Evolutionary conservation across 2,329 filamentous ascomycete genomes (phyloP), one percentile per base, ranked within the genome.

Genomic region (Cytospora piceicola): DNA sequence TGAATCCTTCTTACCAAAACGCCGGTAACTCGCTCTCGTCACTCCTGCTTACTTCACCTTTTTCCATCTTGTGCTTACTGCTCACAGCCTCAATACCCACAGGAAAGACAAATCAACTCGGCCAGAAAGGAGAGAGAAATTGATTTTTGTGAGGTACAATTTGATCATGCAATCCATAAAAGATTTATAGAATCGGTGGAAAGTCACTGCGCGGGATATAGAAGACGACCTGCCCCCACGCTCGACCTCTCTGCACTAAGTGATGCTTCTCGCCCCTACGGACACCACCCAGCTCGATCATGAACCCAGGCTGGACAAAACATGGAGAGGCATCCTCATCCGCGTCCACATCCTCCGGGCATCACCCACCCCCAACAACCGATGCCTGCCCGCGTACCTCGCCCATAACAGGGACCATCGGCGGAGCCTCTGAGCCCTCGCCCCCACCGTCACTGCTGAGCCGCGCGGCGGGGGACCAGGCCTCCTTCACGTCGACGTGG

Each of bases 331-430:
- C 61, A 53, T 36, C 42, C 5, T 64, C 54, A 14, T 53, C 46
- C 24, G 30, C 49, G 9, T 42, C 56, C 22, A 24, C 51, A 27
- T 49, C 60, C 12, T 34, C 60, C 22, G 51, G 36, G 12, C 22
- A 57, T 14, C 57, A 51, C 79, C 80, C 67, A 72, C 7, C 42
- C 20, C 82, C 68, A 88, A 87, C 76, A 84, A 80, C 64, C 53
- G 15, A 20, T 7, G 22, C 32, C 24, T 55, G n/a, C n/a, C 32
- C 17, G 20, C 5, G 14, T 49, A 51, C 12, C 22, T 12, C 29
- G 42, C 52, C 36, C 11, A 29, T 29, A 32, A 29, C 29, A 36
- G 53, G 29, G 4, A 34, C 52, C n/a, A n/a, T n/a, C 11, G 36
- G 55, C 17, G 60, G 60, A 22, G 53, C 53, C 29, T 53, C 60